Percentiles rank a stretch among this genome's conserved stretches.
Evolutionary conservation across 2,329 filamentous ascomycete genomes (phyloP).

Genomic region (Cryoendolithus antarcticus): DNA sequence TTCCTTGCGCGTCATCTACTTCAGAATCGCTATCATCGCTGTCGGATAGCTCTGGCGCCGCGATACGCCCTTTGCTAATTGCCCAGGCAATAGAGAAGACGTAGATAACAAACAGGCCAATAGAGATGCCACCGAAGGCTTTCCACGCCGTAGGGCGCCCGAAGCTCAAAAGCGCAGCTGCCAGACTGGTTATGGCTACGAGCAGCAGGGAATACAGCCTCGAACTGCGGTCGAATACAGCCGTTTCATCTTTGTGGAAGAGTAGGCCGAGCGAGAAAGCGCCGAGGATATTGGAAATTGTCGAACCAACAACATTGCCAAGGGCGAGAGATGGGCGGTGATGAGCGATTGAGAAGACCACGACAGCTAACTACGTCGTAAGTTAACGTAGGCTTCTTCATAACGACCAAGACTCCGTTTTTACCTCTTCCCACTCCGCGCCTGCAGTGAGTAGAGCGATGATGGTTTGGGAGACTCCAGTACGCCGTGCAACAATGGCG

Average conservation of each 20-base stretch:
- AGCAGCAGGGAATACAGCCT: conserved; percentile 35
- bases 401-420: too few relatives aligned
- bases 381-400: conserved; percentile 1
- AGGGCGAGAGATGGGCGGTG: conserved; percentile 36
- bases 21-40: conserved; percentile 25
- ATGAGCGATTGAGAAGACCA: conserved; percentile 36
- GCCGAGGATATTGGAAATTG: conserved; percentile 44
- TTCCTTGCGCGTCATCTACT: conserved; percentile 12
- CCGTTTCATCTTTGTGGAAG: conserved; percentile 22
- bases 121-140: conserved; percentile 19
- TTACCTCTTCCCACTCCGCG: conserved; percentile 45
- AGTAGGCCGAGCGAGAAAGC: conserved; percentile 43
- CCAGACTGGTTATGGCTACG: conserved; percentile 30
- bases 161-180: conserved; percentile 17
- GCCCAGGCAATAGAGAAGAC: conserved; percentile 32
- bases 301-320: conserved; percentile 43
- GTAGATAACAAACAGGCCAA: conserved; percentile 34
- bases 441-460: conserved; percentile 42
- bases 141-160: too few relatives aligned
- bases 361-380: conserved; percentile 32
- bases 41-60: conserved; percentile 32
- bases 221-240: conserved; percentile 36
- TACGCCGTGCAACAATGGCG: conserved; percentile 32
- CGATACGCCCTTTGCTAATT: conserved; percentile 33
- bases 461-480: conserved; percentile 35